Evolutionary conservation across 2,329 filamentous ascomycete species (phyloP).

Genomic region (Pestalotiopsis fici): DNA sequence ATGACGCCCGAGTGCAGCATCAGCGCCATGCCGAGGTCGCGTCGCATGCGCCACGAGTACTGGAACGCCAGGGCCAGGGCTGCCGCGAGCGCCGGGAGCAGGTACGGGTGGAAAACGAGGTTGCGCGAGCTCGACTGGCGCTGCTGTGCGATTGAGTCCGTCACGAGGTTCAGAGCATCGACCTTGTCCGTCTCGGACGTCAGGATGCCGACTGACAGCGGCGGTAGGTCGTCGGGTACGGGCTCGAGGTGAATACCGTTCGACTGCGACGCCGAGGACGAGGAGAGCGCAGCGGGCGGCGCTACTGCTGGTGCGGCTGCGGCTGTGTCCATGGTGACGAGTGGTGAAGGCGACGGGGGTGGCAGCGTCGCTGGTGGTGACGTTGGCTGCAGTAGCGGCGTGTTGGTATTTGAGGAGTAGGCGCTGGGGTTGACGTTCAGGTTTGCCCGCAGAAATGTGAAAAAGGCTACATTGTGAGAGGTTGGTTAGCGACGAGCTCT

Average conservation of each 20-base stretch:
- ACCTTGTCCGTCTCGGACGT: conserved; percentile 60
- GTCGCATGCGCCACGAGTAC: conserved; percentile 42
- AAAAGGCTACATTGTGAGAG: conserved; percentile 64
- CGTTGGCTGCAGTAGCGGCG: conserved; percentile 62
- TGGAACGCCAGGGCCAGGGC: conserved; percentile 46
- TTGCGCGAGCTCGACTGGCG: conserved; percentile 65
- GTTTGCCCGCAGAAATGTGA: conserved; percentile 80
- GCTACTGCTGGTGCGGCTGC: conserved; percentile 17
- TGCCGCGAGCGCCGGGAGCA: conserved; percentile 47
- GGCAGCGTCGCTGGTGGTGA: conserved; percentile 36
- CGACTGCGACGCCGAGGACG: background rate
- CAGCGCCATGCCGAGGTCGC: conserved; percentile 56
- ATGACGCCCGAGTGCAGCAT: conserved; percentile 62
- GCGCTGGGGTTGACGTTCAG: conserved; percentile 66
- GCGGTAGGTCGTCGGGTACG: conserved; percentile 57
- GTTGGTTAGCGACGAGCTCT: conserved; percentile 18
- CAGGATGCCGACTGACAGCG: conserved; percentile 63
- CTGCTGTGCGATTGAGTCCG: conserved; percentile 83
- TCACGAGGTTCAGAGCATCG: conserved; percentile 71
- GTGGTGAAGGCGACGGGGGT: conserved; percentile 36
- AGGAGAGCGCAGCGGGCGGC: background rate
- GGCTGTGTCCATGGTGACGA: conserved; percentile 38
- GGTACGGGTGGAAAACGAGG: conserved; percentile 64
- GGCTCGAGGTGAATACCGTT: conserved; percentile 7
- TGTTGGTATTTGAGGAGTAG: conserved; percentile 64